These are phyloP conservation scores for Cladosporium sp. DNA, from an alignment of 2,329 filamentous ascomycete genomes.

Conservation along the genomic window DNA sequence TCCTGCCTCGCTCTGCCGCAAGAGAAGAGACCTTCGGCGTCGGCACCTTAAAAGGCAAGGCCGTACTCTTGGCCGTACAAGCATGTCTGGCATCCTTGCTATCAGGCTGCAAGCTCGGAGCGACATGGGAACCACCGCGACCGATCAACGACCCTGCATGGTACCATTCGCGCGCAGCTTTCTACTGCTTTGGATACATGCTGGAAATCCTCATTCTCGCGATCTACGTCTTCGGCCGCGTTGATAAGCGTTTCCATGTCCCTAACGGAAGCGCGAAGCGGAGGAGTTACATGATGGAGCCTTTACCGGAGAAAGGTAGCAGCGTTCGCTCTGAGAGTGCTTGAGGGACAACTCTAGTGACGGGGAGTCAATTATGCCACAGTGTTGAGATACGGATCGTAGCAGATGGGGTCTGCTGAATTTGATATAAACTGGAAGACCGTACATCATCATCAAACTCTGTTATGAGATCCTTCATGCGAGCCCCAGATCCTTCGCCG, in stretches of 20 bases:
- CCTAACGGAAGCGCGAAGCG: conserved; percentile 33
- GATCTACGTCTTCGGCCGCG: conserved; percentile 27
- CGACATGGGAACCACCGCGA: conserved; percentile 29
- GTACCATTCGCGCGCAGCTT: conserved; percentile 33
- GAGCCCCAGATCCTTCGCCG: conserved; percentile 1
- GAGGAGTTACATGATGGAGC: conserved; percentile 14
- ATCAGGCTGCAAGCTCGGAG: conserved; percentile 32
- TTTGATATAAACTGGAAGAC: too few species aligned
- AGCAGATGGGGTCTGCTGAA: not conserved
- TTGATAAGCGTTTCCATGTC: conserved; percentile 33
- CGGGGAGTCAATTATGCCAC: not conserved
- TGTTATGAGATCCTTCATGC: not conserved
- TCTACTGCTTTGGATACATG: conserved; percentile 34
- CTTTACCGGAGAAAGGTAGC: not conserved
- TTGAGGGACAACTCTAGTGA: not conserved
- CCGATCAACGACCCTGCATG: conserved; percentile 31
- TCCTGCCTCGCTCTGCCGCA: conserved; percentile 19
- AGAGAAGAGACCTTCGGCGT: conserved; percentile 11
- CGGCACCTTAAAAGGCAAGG: conserved; percentile 22
- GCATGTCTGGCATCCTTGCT: conserved; percentile 25
- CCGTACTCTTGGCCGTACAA: conserved; percentile 24
- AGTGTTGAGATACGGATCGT: not conserved
- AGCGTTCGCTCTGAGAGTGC: not conserved
- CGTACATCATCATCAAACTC: not conserved
- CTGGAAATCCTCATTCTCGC: conserved; percentile 35